A percentile compares a stretch with the other conserved stretches of the same genome.
These are phyloP conservation scores for sweet orange (Citrus sinensis) DNA, from an alignment of 345 rosid genomes.

Conservation along the genomic window DVS_A1.0 CM039163.1:13494501-13495000, in stretches of 20 bases:
- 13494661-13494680: not conserved
- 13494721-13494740: conserved; percentile 66
- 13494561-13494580: conserved; percentile 61
- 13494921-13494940: conserved; percentile 7
- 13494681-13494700: conserved; percentile 47
- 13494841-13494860: not conserved
- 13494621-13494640: not conserved
- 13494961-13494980: not conserved
- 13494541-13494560: conserved; percentile 72
- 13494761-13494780: not conserved
- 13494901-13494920: conserved; percentile 59
- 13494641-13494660: not conserved
- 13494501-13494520: conserved; percentile 49
- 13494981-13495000: not conserved
- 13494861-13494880: conserved; percentile 52
- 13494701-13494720: conserved; percentile 61
- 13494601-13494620: not conserved
- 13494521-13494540: conserved; percentile 17
- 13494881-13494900: conserved; percentile 42
- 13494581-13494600: not conserved
- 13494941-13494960: not conserved
- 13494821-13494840: not conserved
- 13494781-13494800: not conserved
- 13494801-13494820: not conserved
- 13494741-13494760: conserved; percentile 7